Evolutionary conservation across 495 filamentous ascomycete genomes (phyloP), one percentile per base, ranked within the genome.

Genomic region (Lasiosphaeris hirsuta): DNA sequence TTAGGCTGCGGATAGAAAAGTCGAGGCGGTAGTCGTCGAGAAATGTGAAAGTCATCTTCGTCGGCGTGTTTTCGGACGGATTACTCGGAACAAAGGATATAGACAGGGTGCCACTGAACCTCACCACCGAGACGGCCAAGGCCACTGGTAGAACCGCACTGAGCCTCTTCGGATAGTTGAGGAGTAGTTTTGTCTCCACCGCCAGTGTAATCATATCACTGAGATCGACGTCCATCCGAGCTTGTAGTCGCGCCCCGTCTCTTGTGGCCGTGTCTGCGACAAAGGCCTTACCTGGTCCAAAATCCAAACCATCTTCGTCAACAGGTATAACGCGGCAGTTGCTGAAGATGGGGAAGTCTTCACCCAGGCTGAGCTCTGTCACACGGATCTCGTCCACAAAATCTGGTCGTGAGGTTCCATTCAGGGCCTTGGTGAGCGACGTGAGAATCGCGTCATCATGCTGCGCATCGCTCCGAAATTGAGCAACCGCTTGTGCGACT

Each of bases 261-360:
- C 73, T 65, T 9, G 80, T 83, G 2, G 81, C 83, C 59, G 60
- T 72, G 38, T 72, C 68, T 4, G 72, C 63, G 60, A 75, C 72
- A 46, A 74, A 65, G 64, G 76, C 45, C 69, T 79, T 64, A 70
- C 81, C 70, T 72, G 79, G 41, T 71, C 75, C 44, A 19, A 81
- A 57, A 52, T 58, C 71, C n/a, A 83, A 58, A 1, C 81, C 81
- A 66, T 84, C 80, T 58, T 90, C 90, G 59, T 95, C 90, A 0
- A 89, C 86, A 3, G 89, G 89, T 18, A 90, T 90, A 48, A 98
- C 90, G 55, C 95, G 86, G 69, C 94, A 97, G 71, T 98, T 98
- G 78, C 92, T 97, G 72, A 98, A 96, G 14, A 98, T 98, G 7
- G 94, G 94, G 59, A 97, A 98, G 60, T 97, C 95, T 62, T 98